phyloP scores from a whole-genome alignment of 441 rosid genomes.

The Rhodomyrtus psidioides region DNA sequence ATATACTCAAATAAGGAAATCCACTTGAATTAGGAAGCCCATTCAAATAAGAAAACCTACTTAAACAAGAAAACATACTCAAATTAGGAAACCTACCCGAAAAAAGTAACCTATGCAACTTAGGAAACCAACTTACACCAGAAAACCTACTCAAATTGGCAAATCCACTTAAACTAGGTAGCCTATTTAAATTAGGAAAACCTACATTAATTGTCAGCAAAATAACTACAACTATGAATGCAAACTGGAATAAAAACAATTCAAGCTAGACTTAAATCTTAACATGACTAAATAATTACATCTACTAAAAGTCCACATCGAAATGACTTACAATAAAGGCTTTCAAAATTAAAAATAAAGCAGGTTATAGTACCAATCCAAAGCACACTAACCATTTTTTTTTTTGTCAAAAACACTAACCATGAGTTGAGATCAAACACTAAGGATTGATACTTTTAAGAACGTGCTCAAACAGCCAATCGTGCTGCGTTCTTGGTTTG shows the following conservation, averaged over 20 bases:
- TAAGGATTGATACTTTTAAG: background rate
- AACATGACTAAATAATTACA: background rate
- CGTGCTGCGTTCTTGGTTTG: background rate
- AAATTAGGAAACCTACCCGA: background rate
- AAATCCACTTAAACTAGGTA: background rate
- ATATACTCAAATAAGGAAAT: background rate
- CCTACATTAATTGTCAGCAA: background rate
- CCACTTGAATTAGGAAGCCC: background rate
- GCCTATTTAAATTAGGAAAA: background rate
- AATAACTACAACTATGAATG: background rate
- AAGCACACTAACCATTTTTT: background rate
- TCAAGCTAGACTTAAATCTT: background rate
- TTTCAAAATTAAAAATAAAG: background rate
- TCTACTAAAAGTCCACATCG: background rate
- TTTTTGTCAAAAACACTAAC: too few species aligned
- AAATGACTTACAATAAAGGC: background rate
- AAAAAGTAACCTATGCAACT: background rate
- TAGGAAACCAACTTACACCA: background rate
- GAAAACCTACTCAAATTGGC: background rate
- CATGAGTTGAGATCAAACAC: background rate
- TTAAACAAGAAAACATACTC: background rate
- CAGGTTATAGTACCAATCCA: background rate
- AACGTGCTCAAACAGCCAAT: background rate
- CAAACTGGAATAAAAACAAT: background rate
- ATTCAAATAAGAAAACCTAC: background rate